A percentile compares a stretch with the other conserved stretches of the same genome.
phyloP scores from a whole-genome alignment of 345 rosid species.

The Citrus medica region DNA sequence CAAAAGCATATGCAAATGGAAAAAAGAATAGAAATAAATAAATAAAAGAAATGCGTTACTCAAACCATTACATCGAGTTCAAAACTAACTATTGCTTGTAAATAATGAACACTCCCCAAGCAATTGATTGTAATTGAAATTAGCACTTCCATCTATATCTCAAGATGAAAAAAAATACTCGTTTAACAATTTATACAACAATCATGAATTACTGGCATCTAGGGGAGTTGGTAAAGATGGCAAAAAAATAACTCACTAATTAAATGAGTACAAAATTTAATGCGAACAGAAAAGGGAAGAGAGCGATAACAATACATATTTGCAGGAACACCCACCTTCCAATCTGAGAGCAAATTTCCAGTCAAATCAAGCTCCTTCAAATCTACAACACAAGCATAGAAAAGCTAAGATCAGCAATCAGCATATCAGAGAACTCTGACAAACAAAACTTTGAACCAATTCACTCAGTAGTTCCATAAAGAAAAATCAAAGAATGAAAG shows the following conservation, averaged over 20 bases:
- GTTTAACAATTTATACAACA: background rate
- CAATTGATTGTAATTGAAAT: no score
- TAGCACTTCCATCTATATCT: no score
- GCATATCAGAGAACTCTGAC: background rate
- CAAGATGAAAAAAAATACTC: no score
- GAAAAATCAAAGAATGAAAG: background rate
- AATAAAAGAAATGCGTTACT: no score
- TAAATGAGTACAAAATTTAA: background rate
- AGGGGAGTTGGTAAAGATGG: background rate
- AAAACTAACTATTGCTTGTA: no score
- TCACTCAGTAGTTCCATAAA: background rate
- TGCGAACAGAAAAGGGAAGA: background rate
- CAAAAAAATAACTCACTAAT: background rate
- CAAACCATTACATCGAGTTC: no score
- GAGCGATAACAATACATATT: background rate
- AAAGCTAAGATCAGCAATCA: background rate
- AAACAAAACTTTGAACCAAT: background rate
- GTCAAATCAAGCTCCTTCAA: conserved; percentile 81
- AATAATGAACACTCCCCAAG: no score
- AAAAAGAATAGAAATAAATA: no score
- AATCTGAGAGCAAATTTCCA: conserved; percentile 84
- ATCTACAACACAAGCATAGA: conserved; percentile 40
- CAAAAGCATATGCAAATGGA: no score
- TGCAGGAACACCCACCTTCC: conserved; percentile 57
- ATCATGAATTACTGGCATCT: background rate